A percentile compares a stretch with the other conserved stretches of the same genome.
Evolutionary conservation across 495 filamentous ascomycete genomes (phyloP).

Genomic region (Cryomyces minteri): DNA sequence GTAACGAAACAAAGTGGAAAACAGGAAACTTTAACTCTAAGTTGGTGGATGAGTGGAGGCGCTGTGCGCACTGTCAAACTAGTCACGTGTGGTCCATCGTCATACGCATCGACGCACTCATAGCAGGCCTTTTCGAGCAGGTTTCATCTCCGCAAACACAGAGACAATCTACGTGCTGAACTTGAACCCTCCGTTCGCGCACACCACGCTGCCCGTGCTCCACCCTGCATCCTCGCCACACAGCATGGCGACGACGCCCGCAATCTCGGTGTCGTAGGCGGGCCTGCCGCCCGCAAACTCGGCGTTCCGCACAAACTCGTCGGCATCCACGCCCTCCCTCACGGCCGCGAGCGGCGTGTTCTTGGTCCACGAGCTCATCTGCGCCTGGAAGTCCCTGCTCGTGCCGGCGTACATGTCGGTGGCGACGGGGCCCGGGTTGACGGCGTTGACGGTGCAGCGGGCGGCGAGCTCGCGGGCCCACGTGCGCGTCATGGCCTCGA

Average conservation of each 20-base stretch:
- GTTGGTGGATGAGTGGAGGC: no score
- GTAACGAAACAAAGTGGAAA: no score
- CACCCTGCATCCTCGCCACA: constrained; percentile 53
- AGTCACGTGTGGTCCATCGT: no score
- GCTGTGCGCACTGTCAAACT: no score
- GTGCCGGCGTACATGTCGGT: constrained; percentile 56
- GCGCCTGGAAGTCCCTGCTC: constrained; percentile 30
- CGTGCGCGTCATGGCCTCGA: constrained; percentile 84
- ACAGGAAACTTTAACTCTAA: no score
- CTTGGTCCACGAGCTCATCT: constrained; percentile 38
- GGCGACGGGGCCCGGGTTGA: constrained; percentile 78
- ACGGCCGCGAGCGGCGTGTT: constrained; percentile 39
- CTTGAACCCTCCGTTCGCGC: constrained; percentile 1
- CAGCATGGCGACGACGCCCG: constrained; percentile 71
- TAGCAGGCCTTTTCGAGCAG: no score
- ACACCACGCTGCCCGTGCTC: constrained; percentile 59
- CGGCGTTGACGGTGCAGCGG: constrained; percentile 61
- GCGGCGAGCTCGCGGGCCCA: constrained; percentile 72
- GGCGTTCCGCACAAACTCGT: constrained; percentile 38
- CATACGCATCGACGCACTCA: no score
- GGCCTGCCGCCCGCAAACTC: constrained; percentile 39
- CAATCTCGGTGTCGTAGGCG: constrained; percentile 64
- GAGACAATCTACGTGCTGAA: neutral
- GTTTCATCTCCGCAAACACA: no score
- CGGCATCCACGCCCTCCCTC: constrained; percentile 34